Percentiles rank a stretch among this genome's conserved stretches.
Evolutionary conservation across 768 basidiomycete species (phyloP).

Genomic region (Podaxis mareebaensis): DNA sequence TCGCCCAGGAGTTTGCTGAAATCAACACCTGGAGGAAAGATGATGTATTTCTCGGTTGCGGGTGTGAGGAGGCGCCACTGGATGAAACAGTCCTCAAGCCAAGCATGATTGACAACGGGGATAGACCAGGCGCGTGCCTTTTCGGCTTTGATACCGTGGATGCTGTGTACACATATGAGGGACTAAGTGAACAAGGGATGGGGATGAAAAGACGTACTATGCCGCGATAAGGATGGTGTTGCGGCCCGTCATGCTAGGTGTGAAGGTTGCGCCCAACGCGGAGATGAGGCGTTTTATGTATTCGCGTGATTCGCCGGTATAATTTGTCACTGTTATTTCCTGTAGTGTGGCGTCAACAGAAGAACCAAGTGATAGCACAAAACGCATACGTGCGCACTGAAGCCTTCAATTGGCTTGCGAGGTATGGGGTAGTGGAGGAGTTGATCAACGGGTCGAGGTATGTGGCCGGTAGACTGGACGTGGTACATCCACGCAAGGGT

Average conservation of each 20-base stretch:
- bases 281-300: constrained; percentile 84
- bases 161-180: constrained; percentile 25
- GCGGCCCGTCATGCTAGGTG: constrained; percentile 73
- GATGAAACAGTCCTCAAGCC: constrained; percentile 89
- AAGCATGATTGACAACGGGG: constrained; percentile 85
- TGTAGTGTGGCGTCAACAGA: constrained; percentile 26
- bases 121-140: constrained; percentile 82
- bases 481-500: constrained; percentile 85
- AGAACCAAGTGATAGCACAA: constrained; percentile 1
- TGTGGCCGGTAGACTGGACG: constrained; percentile 61
- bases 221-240: constrained; percentile 87
- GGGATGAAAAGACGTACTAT: constrained; percentile 50
- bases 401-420: constrained; percentile 54
- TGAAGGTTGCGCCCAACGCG: constrained; percentile 77
- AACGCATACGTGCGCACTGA: constrained; percentile 57
- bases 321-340: constrained; percentile 87
- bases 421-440: constrained; percentile 87
- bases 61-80: constrained; percentile 74
- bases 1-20: constrained; percentile 50
- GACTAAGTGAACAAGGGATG: neutral
- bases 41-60: constrained; percentile 65
- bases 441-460: constrained; percentile 69
- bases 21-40: constrained; percentile 68
- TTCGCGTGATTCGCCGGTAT: constrained; percentile 82
- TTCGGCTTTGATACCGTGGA: constrained; percentile 58